Evolutionary conservation across 768 basidiomycete genomes (phyloP).

Genomic region (Rhizopogon roseolus): DNA sequence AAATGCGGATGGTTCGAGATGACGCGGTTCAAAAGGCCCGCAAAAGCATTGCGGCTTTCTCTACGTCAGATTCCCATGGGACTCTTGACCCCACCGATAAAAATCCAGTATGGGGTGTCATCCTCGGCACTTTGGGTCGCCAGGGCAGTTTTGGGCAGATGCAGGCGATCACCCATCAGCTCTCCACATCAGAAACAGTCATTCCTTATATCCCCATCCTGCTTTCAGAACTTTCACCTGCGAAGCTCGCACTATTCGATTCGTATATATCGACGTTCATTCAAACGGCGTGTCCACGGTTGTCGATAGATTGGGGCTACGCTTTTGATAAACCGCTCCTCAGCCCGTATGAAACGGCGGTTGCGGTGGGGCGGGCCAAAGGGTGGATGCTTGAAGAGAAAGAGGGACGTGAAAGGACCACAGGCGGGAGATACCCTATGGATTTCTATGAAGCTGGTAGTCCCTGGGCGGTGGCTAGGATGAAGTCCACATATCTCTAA

Average conservation of each 20-base stretch:
- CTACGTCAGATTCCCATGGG: slow-evolving; percentile 4
- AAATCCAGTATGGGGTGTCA: slow-evolving; percentile 71
- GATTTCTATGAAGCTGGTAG: slow-evolving; percentile 88
- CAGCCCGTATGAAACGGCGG: slow-evolving; percentile 89
- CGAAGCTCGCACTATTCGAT: slow-evolving; percentile 82
- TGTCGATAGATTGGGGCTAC: slow-evolving; percentile 99
- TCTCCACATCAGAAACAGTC: slow-evolving; percentile 44
- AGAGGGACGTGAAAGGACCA: slow-evolving; percentile 16
- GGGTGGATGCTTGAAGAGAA: slow-evolving; percentile 57
- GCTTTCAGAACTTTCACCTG: slow-evolving; percentile 94
- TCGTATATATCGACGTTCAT: slow-evolving; percentile 85
- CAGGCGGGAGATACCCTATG: slow-evolving; percentile 72
- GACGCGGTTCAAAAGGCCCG: slow-evolving; percentile 74
- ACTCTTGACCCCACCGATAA: not conserved
- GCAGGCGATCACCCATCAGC: slow-evolving; percentile 75
- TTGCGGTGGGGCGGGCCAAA: slow-evolving; percentile 62
- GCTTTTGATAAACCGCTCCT: slow-evolving; percentile 87
- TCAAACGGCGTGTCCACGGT: slow-evolving; percentile 93
- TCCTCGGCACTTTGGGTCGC: slow-evolving; percentile 90
- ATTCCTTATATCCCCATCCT: slow-evolving; percentile 88
- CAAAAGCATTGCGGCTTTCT: slow-evolving; percentile 46
- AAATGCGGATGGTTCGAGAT: slow-evolving; percentile 76
- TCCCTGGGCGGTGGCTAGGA: slow-evolving; percentile 68
- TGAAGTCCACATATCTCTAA: slow-evolving; percentile 41
- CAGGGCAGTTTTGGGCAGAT: slow-evolving; percentile 92